Base-by-base conservation (phyloP, 768 basidiomycete species). In the Leccinum aurantiacum region DNA sequence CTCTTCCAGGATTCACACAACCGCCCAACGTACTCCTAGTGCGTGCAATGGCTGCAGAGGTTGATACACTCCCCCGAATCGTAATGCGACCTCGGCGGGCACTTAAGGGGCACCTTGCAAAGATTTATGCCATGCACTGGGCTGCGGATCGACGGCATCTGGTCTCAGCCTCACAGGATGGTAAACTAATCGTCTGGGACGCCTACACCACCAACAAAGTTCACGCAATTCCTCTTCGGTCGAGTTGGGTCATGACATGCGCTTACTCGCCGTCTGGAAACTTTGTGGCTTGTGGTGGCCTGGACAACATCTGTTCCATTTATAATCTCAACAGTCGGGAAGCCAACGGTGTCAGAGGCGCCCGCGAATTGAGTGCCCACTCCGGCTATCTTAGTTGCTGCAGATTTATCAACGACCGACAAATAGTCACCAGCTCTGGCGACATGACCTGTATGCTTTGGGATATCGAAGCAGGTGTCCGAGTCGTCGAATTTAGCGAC, bases 121-220 rank as follows among this genome's bases (percentile, higher is more conserved):
- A 99, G 83, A 98, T 99, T 71, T 99, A 99, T 75, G 96, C 96
- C 52, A 97, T 99, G 92, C 97, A 99, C 76, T 99, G 97, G 97
- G 91, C 96, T 35, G 88, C 91, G 55, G 96, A 99, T 80, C 86
- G 94, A 70, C 84, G 97, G 69, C 96, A 99, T 80, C 86, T 99
- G 61, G 96, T 99, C 37, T 98, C 97, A 15, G 96, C 96, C n/a
- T 98, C 96, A 3, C 96, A 99, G 74, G 96, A 99, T 72, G 96
- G 96, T 56, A 99, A 99, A 76, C 85, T 99, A 60, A 98, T 99
- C 72, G 96, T 99, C 56, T 99, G 96, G 96, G 96, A 99, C 76
- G 96, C 96, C 54, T 98, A 98, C 77, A 98, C 96, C n/a, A 97
- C 95, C 60, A 99, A 99, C 84, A 99, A 99, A 81, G 96, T 99